Percentiles rank a stretch among this genome's conserved stretches.
Conservation (phyloP, 2,329 filamentous ascomycete species). For the Capronia coronata region DNA sequence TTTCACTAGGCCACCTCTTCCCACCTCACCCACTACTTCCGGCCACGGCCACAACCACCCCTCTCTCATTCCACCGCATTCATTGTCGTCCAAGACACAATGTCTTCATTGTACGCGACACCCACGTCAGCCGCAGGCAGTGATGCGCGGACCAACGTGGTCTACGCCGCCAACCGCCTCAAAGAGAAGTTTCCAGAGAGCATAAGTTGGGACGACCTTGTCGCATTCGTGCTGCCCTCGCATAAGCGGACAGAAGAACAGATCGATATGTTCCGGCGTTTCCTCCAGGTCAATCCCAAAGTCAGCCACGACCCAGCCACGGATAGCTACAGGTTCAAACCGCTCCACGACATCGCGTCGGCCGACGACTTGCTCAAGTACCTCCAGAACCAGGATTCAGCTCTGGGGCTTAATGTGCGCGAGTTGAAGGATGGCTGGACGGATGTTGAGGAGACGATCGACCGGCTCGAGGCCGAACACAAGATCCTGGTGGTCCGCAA, state of each 20-base stretch:
- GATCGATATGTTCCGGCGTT: constrained; percentile 12
- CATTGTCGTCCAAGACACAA: background rate
- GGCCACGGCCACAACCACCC: background rate
- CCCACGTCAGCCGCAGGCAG: constrained; percentile 63
- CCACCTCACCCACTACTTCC: background rate
- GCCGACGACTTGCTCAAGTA: constrained; percentile 70
- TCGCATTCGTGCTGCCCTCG: constrained; percentile 19
- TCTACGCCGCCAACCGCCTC: constrained; percentile 79
- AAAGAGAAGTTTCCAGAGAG: constrained; percentile 70
- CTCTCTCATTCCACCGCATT: background rate
- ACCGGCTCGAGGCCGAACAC: constrained; percentile 68
- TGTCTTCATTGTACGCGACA: constrained; percentile 58
- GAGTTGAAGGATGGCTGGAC: constrained; percentile 96
- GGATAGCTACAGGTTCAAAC: constrained; percentile 74
- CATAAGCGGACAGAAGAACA: constrained; percentile 19
- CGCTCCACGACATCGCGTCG: constrained; percentile 74
- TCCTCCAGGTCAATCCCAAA: constrained; percentile 45
- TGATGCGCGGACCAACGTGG: constrained; percentile 79
- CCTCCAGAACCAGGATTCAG: constrained; percentile 74
- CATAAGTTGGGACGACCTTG: constrained; percentile 58
- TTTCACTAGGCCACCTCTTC: constrained; percentile 15
- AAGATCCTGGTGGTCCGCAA: constrained; percentile 79
- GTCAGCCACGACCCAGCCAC: constrained; percentile 51
- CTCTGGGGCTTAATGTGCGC: constrained; percentile 73
- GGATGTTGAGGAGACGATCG: constrained; percentile 69